Evolutionary conservation across 345 rosid species (phyloP).

Genomic region (Boechera divaricarpa): DNA sequence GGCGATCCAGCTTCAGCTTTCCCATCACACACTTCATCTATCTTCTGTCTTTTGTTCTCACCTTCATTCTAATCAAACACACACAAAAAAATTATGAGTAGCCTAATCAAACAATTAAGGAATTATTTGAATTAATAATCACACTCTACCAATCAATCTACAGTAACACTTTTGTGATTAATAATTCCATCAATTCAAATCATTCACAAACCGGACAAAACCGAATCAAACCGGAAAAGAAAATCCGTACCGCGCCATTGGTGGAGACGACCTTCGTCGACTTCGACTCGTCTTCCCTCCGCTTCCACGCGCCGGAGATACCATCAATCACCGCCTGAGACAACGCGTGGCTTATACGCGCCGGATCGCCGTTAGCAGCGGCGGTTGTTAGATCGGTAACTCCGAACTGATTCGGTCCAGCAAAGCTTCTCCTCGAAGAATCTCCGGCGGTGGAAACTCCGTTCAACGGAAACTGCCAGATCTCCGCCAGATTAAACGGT

Average conservation of each 20-base stretch:
- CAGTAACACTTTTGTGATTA: neutral
- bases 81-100: no score
- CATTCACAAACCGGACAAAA: neutral
- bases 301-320: conserved; percentile 55
- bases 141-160: neutral
- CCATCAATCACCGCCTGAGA: conserved; percentile 37
- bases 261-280: conserved; percentile 54
- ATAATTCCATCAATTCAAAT: neutral
- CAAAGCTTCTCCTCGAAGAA: conserved; percentile 44
- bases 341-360: conserved; percentile 47
- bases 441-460: conserved; percentile 43
- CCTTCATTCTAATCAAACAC: conserved; percentile 49
- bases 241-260: conserved; percentile 50
- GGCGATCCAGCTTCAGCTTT: conserved; percentile 55
- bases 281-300: conserved; percentile 54
- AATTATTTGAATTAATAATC: neutral
- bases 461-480: conserved; percentile 77
- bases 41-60: conserved; percentile 54
- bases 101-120: conserved; percentile 27
- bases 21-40: conserved; percentile 53
- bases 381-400: conserved; percentile 45
- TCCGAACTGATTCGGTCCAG: conserved; percentile 47
- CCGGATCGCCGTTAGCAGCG: conserved; percentile 39
- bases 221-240: neutral
- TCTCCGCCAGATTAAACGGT: conserved; percentile 64